Evolutionary conservation across 2,329 filamentous ascomycete genomes (phyloP), one percentile per base, ranked within the genome.

Genomic region (Westerdykella sp.): DNA sequence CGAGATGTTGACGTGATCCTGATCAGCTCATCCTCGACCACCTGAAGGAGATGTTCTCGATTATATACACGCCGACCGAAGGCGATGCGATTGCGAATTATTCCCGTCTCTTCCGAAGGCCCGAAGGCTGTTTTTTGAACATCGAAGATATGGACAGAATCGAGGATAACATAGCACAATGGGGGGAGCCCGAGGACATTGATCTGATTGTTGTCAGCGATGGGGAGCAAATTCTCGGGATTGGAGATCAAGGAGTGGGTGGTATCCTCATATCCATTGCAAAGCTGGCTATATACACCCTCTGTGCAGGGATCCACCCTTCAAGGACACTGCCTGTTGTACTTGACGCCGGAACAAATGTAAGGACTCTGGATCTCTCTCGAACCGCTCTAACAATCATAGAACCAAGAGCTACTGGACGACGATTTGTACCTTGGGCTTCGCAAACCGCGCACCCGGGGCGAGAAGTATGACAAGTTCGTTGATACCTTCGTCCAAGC

Each of bases 11-110:
- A 45, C 40, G 22, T n/a, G 5, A 11, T 34, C 11, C 41, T 22
- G 3, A 39, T 9, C 46, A 87, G 78, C 74, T 94, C 9, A 74
- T 93, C 6, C 77, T 86, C 60, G 80, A 85, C 4, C 83, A 95
- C 55, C 69, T 95, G 15, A 82, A 85, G 50, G 87, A 95, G 60
- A 93, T 95, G 85, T 90, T 94, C 59, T 81, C 83, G 34, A 73
- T 95, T n/a, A 86, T 95, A 22, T 95, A 95, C 60, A 95, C 89
- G 0, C 89, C 89, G 0, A 95, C 89, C 0, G 88, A 95, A 67
- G 87, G 86, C 7, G 87, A 94, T 34, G 89, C 89, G 0, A 95
- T 95, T 40, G 80, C 87, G 52, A 85, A 90, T 50, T 95, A 87
- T 60, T 93, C 87, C 0, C 71, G 82, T 0, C 64, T 93, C 0